Evolutionary conservation across 495 filamentous ascomycete species (phyloP).

Genomic region (Rhypophila decipiens): DNA sequence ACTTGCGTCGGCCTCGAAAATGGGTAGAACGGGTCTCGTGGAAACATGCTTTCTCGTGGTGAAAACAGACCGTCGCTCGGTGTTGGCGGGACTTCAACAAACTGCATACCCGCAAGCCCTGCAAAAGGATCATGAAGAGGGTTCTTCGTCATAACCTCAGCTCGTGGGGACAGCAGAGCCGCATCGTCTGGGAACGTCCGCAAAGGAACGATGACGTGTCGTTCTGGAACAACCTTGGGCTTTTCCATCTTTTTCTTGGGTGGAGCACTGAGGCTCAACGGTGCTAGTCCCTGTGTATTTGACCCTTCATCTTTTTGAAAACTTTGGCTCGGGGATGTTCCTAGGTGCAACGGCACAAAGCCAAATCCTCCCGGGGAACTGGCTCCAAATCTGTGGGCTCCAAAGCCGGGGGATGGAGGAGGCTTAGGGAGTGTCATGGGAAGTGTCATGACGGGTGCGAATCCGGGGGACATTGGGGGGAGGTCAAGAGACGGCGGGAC

Average conservation of each 20-base stretch:
- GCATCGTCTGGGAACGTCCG: constrained; percentile 29
- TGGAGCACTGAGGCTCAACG: constrained; percentile 15
- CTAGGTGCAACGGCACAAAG: constrained; percentile 14
- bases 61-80: constrained; percentile 43
- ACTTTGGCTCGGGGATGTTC: constrained; percentile 7
- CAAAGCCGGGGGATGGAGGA: constrained; percentile 28
- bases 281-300: not conserved
- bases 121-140: constrained; percentile 37
- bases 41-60: constrained; percentile 43
- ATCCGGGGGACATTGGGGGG: constrained; percentile 15
- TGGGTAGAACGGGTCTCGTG: constrained; percentile 42
- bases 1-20: constrained; percentile 37
- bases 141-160: constrained; percentile 48
- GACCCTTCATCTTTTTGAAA: not conserved
- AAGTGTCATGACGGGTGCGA: constrained; percentile 3
- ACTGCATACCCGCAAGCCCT: constrained; percentile 34
- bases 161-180: constrained; percentile 45
- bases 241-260: constrained; percentile 4
- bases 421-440: constrained; percentile 6
- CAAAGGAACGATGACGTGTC: constrained; percentile 21
- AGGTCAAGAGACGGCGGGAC: constrained; percentile 4
- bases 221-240: constrained; percentile 17
- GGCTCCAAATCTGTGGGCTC: constrained; percentile 25
- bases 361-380: constrained; percentile 24
- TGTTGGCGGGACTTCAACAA: constrained; percentile 42